These are phyloP conservation scores for Zasmidium cellare DNA, from an alignment of 2,329 filamentous ascomycete species.

Conservation along the genomic window DNA sequence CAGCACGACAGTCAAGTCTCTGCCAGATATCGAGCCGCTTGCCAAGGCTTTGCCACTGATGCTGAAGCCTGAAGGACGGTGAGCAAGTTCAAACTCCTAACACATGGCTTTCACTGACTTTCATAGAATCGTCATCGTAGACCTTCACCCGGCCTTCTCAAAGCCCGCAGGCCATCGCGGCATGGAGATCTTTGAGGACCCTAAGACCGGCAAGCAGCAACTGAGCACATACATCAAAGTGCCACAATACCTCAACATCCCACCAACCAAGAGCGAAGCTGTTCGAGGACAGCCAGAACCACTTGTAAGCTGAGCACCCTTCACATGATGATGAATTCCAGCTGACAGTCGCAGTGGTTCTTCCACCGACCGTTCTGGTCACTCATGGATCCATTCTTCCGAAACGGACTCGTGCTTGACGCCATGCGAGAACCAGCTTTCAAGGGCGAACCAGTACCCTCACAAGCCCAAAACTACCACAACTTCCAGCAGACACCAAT, in stretches of 20 bases:
- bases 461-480: slow-evolving; percentile 36
- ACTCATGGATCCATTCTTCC: slow-evolving; percentile 48
- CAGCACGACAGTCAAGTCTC: slow-evolving; percentile 52
- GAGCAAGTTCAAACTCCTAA: background rate
- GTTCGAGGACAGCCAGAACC: slow-evolving; percentile 29
- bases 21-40: slow-evolving; percentile 45
- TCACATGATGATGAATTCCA: slow-evolving; percentile 27
- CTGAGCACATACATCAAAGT: slow-evolving; percentile 41
- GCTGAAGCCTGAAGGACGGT: slow-evolving; percentile 39
- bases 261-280: slow-evolving; percentile 41
- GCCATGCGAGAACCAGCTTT: slow-evolving; percentile 52
- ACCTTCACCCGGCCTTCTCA: slow-evolving; percentile 53
- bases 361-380: slow-evolving; percentile 51
- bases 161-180: slow-evolving; percentile 45
- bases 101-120: slow-evolving; percentile 1
- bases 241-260: slow-evolving; percentile 45
- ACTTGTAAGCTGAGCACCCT: slow-evolving; percentile 15
- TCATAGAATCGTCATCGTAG: slow-evolving; percentile 39
- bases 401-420: slow-evolving; percentile 45
- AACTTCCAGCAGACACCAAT: slow-evolving; percentile 41
- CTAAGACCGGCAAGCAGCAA: slow-evolving; percentile 38
- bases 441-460: slow-evolving; percentile 33
- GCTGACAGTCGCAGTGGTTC: slow-evolving; percentile 33
- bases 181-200: slow-evolving; percentile 42
- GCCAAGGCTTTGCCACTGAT: slow-evolving; percentile 44